phyloP scores from a whole-genome alignment of 2,329 filamentous ascomycete genomes.

The Diaporthe ampelina region DNA sequence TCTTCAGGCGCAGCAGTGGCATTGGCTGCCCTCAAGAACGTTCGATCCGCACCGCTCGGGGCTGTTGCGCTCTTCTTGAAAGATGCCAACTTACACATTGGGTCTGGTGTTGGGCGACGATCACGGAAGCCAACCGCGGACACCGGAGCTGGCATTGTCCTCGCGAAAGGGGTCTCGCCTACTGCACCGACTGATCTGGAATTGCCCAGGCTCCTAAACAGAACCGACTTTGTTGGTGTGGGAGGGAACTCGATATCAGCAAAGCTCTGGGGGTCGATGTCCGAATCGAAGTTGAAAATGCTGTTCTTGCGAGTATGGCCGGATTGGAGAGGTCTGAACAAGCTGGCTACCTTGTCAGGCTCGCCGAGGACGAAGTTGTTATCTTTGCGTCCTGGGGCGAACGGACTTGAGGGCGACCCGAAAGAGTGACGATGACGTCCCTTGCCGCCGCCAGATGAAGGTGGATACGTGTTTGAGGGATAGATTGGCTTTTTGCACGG shows the following conservation, averaged over 20 bases:
- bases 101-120: constrained; percentile 46
- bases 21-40: constrained; percentile 46
- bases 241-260: constrained; percentile 84
- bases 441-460: constrained; percentile 69
- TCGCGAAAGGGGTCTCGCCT: constrained; percentile 44
- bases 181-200: constrained; percentile 39
- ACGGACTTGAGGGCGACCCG: constrained; percentile 84
- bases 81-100: constrained; percentile 59
- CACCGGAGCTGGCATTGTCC: constrained; percentile 53
- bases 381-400: constrained; percentile 52
- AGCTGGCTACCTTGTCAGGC: constrained; percentile 73
- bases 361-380: constrained; percentile 69
- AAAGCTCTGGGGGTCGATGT: constrained; percentile 60
- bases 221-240: constrained; percentile 85
- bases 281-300: constrained; percentile 84
- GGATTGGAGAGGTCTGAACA: constrained; percentile 72
- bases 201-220: constrained; percentile 54
- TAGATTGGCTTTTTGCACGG: constrained; percentile 90
- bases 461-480: constrained; percentile 76
- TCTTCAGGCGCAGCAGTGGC: constrained; percentile 45
- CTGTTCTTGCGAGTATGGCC: constrained; percentile 71
- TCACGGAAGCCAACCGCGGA: constrained; percentile 54
- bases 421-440: constrained; percentile 80
- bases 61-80: constrained; percentile 49
- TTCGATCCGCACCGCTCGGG: constrained; percentile 45